phyloP scores from a whole-genome alignment of 306 rosid species.

The Citrullus mucosospermus region DNA sequence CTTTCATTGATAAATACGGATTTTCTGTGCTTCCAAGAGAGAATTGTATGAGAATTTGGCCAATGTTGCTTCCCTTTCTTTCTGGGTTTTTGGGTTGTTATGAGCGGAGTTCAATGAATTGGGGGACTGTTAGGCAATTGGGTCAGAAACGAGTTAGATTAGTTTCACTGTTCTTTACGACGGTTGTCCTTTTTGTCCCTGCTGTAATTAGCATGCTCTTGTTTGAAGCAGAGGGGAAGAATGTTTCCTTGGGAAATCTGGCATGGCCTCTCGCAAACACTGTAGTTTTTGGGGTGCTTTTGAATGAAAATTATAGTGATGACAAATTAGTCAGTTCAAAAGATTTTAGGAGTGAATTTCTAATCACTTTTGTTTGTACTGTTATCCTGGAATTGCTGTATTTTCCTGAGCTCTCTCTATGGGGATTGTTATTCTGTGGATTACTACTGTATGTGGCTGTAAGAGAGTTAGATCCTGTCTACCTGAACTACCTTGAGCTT shows the following conservation, averaged over 20 bases:
- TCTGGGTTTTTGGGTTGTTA: constrained; percentile 66
- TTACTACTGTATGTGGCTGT: constrained; percentile 56
- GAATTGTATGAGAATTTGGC: constrained; percentile 59
- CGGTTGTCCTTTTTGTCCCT: constrained; percentile 66
- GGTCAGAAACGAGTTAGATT: constrained; percentile 49
- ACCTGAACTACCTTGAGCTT: constrained; percentile 21
- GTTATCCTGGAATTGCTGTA: constrained; percentile 62
- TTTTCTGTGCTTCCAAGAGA: constrained; percentile 23
- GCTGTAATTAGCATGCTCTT: constrained; percentile 45
- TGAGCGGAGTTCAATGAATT: constrained; percentile 41
- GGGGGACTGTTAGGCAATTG: constrained; percentile 48
- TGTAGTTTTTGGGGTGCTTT: constrained; percentile 69
- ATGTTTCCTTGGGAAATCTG: constrained; percentile 32
- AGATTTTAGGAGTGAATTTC: constrained; percentile 57
- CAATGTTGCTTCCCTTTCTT: constrained; percentile 65
- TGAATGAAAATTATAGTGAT: constrained; percentile 46
- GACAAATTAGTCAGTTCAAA: constrained; percentile 33
- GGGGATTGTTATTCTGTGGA: constrained; percentile 82
- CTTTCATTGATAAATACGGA: constrained; percentile 23
- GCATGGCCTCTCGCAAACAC: constrained; percentile 79
- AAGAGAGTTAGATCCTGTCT: constrained; percentile 60
- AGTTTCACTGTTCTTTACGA: constrained; percentile 57
- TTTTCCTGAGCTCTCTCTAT: constrained; percentile 72
- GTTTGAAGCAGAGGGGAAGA: constrained; percentile 31
- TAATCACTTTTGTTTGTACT: constrained; percentile 57